These are phyloP conservation scores for Curvularia verruculosa DNA, from an alignment of 2,329 filamentous ascomycete genomes.

Conservation along the genomic window DNA sequence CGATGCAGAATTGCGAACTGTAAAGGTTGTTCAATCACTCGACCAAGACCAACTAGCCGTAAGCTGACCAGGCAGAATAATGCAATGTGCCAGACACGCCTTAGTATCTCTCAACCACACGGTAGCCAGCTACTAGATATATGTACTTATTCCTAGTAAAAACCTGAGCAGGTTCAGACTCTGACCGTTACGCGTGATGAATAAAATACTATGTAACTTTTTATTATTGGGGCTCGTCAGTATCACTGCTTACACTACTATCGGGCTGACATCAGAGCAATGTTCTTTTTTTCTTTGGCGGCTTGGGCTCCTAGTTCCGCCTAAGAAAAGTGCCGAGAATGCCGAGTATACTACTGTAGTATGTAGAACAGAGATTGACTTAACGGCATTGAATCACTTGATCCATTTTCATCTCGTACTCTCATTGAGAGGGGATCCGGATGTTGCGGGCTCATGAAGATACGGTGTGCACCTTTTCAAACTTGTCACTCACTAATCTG, in stretches of 20 bases:
- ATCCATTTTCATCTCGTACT: not conserved
- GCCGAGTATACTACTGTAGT: no score
- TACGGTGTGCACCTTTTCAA: not conserved
- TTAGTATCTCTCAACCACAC: not conserved
- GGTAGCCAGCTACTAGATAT: not conserved
- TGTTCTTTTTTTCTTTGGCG: not conserved
- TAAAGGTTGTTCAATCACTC: not conserved
- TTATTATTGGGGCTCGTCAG: no score
- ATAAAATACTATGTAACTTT: not conserved
- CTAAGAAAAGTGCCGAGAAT: not conserved
- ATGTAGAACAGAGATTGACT: not conserved
- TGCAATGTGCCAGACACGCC: conserved; percentile 2
- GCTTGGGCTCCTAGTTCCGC: not conserved
- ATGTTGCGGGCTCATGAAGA: no score
- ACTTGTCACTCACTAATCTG: not conserved
- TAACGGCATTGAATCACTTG: not conserved
- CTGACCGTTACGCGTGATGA: no score
- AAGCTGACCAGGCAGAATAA: conserved; percentile 16
- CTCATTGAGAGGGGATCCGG: not conserved
- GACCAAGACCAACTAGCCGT: not conserved
- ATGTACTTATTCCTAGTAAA: not conserved
- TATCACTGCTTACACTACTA: not conserved
- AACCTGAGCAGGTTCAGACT: not conserved
- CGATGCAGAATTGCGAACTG: not conserved
- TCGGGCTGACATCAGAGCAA: not conserved